phyloP scores from a whole-genome alignment of 2,329 filamentous ascomycete genomes.

The Colletotrichum salicis region DNA sequence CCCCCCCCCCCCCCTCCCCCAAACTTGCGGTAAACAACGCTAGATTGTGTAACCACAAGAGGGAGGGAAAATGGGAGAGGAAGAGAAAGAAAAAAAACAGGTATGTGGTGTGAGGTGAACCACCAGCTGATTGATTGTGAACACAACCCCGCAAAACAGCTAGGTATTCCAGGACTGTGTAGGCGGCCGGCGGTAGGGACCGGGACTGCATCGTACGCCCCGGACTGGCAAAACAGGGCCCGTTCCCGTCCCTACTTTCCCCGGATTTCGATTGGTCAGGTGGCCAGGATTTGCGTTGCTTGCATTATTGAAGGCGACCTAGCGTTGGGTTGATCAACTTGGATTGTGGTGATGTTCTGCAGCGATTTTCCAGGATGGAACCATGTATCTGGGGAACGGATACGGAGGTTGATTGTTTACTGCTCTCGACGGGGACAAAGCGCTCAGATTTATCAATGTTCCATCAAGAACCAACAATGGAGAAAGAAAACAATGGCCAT shows the following conservation, averaged over 20 bases:
- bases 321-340: neutral
- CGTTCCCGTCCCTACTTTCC: neutral
- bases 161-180: neutral
- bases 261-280: slow-evolving; percentile 16
- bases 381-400: slow-evolving; percentile 31
- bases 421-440: neutral
- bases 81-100: neutral
- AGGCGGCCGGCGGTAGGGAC: neutral
- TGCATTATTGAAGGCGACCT: neutral
- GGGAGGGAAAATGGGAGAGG: neutral
- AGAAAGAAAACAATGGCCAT: slow-evolving; percentile 10
- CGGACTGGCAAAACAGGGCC: neutral
- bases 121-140: neutral
- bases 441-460: slow-evolving; percentile 2
- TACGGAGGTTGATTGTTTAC: slow-evolving; percentile 17
- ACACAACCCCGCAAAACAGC: neutral
- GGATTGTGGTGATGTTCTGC: slow-evolving; percentile 9
- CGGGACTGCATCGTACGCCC: neutral
- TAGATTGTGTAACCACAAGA: neutral
- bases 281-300: slow-evolving; percentile 4
- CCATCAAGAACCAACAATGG: neutral
- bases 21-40: neutral
- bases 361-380: slow-evolving; percentile 18
- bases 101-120: neutral
- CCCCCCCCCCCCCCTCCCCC: neutral